These are phyloP conservation scores for Xylaria sp. DNA, from an alignment of 2,329 filamentous ascomycete genomes.

Conservation along the genomic window DNA sequence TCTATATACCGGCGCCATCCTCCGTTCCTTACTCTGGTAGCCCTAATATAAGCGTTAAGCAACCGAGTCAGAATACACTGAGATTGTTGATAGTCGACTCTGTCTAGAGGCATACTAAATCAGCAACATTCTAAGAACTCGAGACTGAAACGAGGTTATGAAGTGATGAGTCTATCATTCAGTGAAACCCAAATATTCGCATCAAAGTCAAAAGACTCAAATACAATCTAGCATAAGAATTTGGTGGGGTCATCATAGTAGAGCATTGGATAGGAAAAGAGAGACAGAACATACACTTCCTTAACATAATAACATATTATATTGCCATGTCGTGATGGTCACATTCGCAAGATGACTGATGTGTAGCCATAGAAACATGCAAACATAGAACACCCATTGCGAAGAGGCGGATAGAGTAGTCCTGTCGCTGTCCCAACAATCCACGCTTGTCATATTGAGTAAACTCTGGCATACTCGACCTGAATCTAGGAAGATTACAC, in stretches of 20 bases:
- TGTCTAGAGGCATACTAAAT: constrained; percentile 5
- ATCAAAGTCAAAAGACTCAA: constrained; percentile 54
- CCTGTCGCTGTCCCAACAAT: background rate
- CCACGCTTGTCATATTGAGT: background rate
- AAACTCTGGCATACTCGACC: background rate
- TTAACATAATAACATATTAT: background rate
- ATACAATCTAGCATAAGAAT: constrained; percentile 61
- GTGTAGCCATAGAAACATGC: background rate
- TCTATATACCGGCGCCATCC: background rate
- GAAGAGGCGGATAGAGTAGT: background rate
- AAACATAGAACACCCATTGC: background rate
- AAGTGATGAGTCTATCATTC: constrained; percentile 22
- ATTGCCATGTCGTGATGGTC: background rate
- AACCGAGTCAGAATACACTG: background rate
- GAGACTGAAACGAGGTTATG: background rate
- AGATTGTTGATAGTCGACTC: background rate
- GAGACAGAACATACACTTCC: constrained; percentile 12
- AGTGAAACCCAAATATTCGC: constrained; percentile 48
- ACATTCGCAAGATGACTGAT: background rate
- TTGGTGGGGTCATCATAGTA: constrained; percentile 54
- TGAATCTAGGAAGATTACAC: background rate
- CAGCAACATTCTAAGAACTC: constrained; percentile 17
- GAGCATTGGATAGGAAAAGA: constrained; percentile 19
- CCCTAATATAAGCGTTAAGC: background rate
- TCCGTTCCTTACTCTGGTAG: background rate